Evolutionary conservation across 768 basidiomycete genomes (phyloP), one percentile per base, ranked within the genome.

Genomic region (Suillus clintonianus): DNA sequence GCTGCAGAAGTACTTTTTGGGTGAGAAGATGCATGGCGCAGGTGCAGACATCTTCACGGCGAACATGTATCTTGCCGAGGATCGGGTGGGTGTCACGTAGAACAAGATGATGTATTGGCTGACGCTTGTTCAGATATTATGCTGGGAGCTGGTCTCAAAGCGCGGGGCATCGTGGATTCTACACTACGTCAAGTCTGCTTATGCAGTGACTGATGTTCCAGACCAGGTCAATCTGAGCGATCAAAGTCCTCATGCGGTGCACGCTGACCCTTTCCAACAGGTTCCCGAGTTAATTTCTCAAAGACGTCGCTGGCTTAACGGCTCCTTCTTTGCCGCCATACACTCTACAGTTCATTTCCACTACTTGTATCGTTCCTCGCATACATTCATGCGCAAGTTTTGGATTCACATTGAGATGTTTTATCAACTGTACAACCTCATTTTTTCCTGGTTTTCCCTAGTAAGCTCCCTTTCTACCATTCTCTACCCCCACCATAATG

Each of bases 141-240:
- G 96, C 75, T 98, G 95, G 95, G 96, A 98, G 74, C 85, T 99
- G 27, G 96, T 98, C 37, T 92, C 93, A n/a, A 99, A 98, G 72
- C 87, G 95, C 13, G 89, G 90, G 17, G 89, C 87, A 3, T 82
- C 91, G 30, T 98, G 97, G 97, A 87, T 92, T 51, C 77, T 99
- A 73, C 95, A 98, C 79, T 99, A 96, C 71, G 96, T 97, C 78
- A 96, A 97, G 72, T 94, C 91, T 0, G 95, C 96, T 3, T 94
- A 94, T 68, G 95, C 90, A 3, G 85, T 94, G 24, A 96, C 94
- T 1, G 95, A 98, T 75, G 95, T 97, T 2, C 96, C 96, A 0
- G 95, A 97, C 71, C 89, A 93, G 71, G 91, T 90, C 60, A 39
- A 80, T 30, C 13, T 6, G 17, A 51, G 34, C 27, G 27, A 15